Evolutionary conservation across 1,284 basidiomycete species (phyloP).

Genomic region (Leccinum subrobustum): DNA sequence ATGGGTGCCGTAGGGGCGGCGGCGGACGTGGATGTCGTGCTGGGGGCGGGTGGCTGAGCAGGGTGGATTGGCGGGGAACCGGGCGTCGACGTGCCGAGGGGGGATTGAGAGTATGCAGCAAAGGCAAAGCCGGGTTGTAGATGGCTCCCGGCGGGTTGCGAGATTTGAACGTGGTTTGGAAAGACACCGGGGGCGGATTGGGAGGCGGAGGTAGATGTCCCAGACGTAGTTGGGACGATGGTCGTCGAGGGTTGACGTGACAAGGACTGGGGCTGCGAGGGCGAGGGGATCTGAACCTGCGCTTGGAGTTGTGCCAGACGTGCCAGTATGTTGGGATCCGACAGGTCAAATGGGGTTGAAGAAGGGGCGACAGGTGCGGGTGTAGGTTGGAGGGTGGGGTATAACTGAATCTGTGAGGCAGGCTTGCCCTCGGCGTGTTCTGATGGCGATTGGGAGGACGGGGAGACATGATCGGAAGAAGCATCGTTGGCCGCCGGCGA

Average conservation of each 20-base stretch:
- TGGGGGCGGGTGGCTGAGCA: conserved; percentile 1
- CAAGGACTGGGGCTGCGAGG: conserved; percentile 6
- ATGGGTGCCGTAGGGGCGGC: neutral
- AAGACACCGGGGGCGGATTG: conserved; percentile 1
- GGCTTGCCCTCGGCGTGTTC: conserved; percentile 10
- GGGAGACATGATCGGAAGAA: conserved; percentile 5
- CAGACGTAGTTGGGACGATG: conserved; percentile 1
- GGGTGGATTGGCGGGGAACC: neutral
- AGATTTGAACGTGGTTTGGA: conserved; percentile 2
- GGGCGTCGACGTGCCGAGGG: neutral
- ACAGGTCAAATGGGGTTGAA: conserved; percentile 16
- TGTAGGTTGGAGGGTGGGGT: neutral
- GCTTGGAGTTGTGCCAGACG: conserved; percentile 28
- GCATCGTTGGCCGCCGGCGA: conserved; percentile 2
- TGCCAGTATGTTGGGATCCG: conserved; percentile 24
- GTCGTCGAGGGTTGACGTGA: conserved; percentile 11
- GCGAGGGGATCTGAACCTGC: conserved; percentile 16
- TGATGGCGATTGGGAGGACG: conserved; percentile 5
- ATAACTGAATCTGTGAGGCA: conserved; percentile 7
- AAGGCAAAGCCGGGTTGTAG: conserved; percentile 9
- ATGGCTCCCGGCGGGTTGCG: conserved; percentile 13
- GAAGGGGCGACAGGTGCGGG: neutral
- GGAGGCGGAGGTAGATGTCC: neutral
- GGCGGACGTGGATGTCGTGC: neutral
- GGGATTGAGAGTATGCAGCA: conserved; percentile 10